Conservation (phyloP, 2,329 filamentous ascomycete species). For the Tolypocladium pustulatum region DNA sequence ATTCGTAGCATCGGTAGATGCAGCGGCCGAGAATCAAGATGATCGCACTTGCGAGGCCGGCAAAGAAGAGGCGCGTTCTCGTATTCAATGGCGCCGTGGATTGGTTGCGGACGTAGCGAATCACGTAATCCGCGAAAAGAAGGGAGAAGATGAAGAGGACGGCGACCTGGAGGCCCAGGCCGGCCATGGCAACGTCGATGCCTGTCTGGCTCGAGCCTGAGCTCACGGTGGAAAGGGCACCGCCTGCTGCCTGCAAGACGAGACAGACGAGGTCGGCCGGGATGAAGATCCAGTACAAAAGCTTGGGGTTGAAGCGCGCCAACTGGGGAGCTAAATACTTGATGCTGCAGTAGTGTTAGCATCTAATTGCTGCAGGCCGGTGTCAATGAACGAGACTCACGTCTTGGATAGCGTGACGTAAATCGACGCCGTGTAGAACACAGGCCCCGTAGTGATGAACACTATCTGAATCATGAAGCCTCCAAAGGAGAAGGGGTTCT, state of each 20-base stretch:
- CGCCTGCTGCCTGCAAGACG: constrained; percentile 43
- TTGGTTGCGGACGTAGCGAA: constrained; percentile 22
- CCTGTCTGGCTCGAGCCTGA: constrained; percentile 32
- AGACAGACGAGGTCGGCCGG: constrained; percentile 45
- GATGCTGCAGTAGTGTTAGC: constrained; percentile 18
- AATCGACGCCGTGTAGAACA: constrained; percentile 45
- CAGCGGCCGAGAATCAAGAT: constrained; percentile 50
- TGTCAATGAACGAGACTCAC: constrained; percentile 10
- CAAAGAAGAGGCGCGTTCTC: constrained; percentile 33
- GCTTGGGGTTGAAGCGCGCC: constrained; percentile 28
- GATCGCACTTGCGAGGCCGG: constrained; percentile 41
- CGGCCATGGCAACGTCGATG: constrained; percentile 29
- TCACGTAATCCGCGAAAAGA: constrained; percentile 36
- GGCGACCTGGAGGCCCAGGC: constrained; percentile 47
- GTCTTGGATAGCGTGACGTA: constrained; percentile 47
- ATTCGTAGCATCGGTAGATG: constrained; percentile 53
- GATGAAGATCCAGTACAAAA: constrained; percentile 36
- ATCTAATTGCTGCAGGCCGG: not conserved
- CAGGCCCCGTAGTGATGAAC: constrained; percentile 29
- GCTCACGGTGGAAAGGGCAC: constrained; percentile 35
- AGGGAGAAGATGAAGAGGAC: constrained; percentile 41
- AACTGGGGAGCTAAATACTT: constrained; percentile 25
- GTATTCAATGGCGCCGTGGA: constrained; percentile 7
- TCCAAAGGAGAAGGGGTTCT: constrained; percentile 44
- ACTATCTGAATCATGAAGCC: constrained; percentile 54